phyloP scores from a whole-genome alignment of 2,329 filamentous ascomycete genomes.

The Talaromyces sp. region DNA sequence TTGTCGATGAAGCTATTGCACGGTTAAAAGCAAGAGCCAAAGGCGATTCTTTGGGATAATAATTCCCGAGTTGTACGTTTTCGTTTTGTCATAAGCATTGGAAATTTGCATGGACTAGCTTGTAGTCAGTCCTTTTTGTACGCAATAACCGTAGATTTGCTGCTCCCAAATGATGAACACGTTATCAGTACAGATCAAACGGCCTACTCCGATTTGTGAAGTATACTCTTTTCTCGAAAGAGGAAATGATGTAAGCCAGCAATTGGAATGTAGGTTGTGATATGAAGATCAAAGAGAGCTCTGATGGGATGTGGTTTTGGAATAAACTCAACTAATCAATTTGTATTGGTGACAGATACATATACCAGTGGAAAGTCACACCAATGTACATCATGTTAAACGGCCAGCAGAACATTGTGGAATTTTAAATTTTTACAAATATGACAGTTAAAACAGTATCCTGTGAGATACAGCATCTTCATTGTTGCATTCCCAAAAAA shows the following conservation, averaged over 20 bases:
- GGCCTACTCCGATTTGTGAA: conserved; percentile 9
- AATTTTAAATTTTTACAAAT: too few species aligned
- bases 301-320: conserved; percentile 25
- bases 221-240: conserved; percentile 26
- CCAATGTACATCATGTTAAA: too few species aligned
- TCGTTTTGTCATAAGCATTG: not conserved
- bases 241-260: conserved; percentile 23
- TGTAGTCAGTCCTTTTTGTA: not conserved
- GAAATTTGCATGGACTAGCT: not conserved
- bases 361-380: too few species aligned
- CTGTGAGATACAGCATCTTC: too few species aligned
- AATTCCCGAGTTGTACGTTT: not conserved
- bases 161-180: conserved; percentile 30
- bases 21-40: conserved; percentile 30
- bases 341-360: too few species aligned
- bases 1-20: conserved; percentile 38
- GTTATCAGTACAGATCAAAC: conserved; percentile 12
- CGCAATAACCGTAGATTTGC: not conserved
- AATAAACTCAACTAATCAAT: too few species aligned
- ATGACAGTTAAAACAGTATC: too few species aligned
- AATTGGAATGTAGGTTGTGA: conserved; percentile 3
- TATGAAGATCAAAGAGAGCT: conserved; percentile 38
- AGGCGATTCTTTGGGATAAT: conserved; percentile 11
- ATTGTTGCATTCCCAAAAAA: too few species aligned
- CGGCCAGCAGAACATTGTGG: too few species aligned